A percentile compares a stretch with the other conserved stretches of the same genome.
Evolutionary conservation across 192 early-diverging fungal species (phyloP).

Genomic region (Oehlia diaphana): DNA sequence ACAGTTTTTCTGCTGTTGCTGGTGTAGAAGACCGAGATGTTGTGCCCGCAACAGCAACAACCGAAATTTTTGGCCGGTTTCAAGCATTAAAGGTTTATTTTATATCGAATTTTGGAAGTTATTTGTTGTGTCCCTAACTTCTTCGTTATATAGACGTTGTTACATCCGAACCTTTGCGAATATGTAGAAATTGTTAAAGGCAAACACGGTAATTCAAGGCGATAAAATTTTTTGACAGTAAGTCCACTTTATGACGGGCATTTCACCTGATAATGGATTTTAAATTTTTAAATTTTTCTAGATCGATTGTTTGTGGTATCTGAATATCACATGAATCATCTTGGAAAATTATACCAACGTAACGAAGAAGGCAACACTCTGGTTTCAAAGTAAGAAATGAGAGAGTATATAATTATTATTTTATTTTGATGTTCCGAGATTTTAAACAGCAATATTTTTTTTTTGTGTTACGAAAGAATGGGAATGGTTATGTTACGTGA

Average conservation of each 20-base stretch:
- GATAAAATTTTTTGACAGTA: conserved; percentile 12
- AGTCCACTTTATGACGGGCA: conserved; percentile 6
- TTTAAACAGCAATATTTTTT: background rate
- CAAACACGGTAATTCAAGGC: conserved; percentile 50
- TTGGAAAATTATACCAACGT: conserved; percentile 46
- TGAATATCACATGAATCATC: conserved; percentile 39
- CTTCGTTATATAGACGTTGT: conserved; percentile 43
- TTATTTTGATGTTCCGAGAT: background rate
- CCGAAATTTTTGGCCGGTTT: conserved; percentile 50
- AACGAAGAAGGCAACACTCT: conserved; percentile 26
- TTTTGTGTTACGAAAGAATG: conserved; percentile 24
- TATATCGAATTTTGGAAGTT: background rate
- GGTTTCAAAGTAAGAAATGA: background rate
- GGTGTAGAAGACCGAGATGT: conserved; percentile 35
- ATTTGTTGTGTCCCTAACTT: background rate
- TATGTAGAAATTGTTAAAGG: conserved; percentile 66
- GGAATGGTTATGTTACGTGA: conserved; percentile 32
- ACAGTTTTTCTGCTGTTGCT: conserved; percentile 22
- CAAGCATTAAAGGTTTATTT: conserved; percentile 45
- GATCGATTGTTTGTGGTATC: conserved; percentile 54
- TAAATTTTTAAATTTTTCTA: conserved; percentile 21
- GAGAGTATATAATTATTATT: background rate
- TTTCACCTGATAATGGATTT: background rate
- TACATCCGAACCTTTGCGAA: conserved; percentile 61
- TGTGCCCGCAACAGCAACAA: conserved; percentile 40